phyloP scores from a whole-genome alignment of 768 basidiomycete genomes.

The Termitomyces sp. region DNA sequence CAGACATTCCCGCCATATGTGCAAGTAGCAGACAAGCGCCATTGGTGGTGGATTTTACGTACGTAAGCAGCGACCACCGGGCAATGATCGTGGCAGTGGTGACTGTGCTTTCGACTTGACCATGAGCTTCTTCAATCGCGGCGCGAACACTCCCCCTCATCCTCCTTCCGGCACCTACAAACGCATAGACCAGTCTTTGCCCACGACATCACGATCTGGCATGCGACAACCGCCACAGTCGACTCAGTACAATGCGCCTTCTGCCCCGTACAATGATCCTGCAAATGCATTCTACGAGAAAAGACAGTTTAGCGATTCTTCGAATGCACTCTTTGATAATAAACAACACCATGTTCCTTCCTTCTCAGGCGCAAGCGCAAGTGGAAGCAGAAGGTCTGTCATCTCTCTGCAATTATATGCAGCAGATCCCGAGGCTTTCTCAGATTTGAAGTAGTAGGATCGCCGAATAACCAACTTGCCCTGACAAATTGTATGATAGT shows the following conservation, averaged over 20 bases:
- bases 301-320: conserved; percentile 51
- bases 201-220: conserved; percentile 32
- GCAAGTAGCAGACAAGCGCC: neutral
- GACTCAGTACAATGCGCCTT: conserved; percentile 36
- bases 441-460: conserved; percentile 56
- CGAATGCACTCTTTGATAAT: conserved; percentile 46
- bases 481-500: conserved; percentile 82
- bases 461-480: conserved; percentile 68
- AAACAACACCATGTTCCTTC: conserved; percentile 33
- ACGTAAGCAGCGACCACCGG: conserved; percentile 9
- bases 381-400: conserved; percentile 27
- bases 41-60: neutral
- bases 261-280: conserved; percentile 50
- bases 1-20: conserved; percentile 3
- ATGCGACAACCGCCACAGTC: conserved; percentile 35
- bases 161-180: conserved; percentile 39
- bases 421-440: conserved; percentile 10
- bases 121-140: conserved; percentile 51
- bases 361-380: conserved; percentile 20
- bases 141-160: conserved; percentile 32
- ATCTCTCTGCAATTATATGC: neutral
- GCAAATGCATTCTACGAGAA: conserved; percentile 49
- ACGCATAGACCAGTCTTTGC: conserved; percentile 30
- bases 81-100: conserved; percentile 10
- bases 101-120: conserved; percentile 1